Evolutionary conservation across 1,284 basidiomycete genomes (phyloP).

Genomic region (Ganoderma lingzhi): DNA sequence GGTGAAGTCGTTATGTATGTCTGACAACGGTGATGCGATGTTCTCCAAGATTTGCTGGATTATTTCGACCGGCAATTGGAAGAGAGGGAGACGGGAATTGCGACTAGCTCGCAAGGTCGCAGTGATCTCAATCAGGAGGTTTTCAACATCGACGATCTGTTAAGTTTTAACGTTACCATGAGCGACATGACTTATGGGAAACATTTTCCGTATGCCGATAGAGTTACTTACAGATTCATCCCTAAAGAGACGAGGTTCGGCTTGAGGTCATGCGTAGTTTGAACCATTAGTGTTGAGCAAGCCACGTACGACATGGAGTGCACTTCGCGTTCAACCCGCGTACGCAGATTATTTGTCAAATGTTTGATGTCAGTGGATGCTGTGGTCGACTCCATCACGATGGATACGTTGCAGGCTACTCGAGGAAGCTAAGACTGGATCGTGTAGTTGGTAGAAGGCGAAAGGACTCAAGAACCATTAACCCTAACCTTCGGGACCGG

Average conservation of each 20-base stretch:
- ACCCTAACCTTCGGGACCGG: too few relatives aligned
- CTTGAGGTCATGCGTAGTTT: neutral
- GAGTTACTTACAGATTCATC: neutral
- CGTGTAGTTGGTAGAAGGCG: neutral
- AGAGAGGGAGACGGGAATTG: neutral
- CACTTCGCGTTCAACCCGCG: neutral
- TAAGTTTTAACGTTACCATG: neutral
- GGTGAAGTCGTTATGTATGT: neutral
- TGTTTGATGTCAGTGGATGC: neutral
- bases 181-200: neutral
- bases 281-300: neutral
- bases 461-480: too few relatives aligned
- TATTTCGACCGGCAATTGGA: neutral
- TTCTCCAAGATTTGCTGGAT: slow-evolving; percentile 1
- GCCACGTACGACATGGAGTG: neutral
- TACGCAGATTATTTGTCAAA: neutral
- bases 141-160: neutral
- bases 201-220: neutral
- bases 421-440: neutral
- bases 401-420: neutral
- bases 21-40: neutral
- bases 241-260: neutral
- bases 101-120: neutral
- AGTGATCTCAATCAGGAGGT: neutral
- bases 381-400: neutral